Evolutionary conservation across 495 filamentous ascomycete species (phyloP), one percentile per base, ranked within the genome.

Genomic region (Penicillium fimorum): DNA sequence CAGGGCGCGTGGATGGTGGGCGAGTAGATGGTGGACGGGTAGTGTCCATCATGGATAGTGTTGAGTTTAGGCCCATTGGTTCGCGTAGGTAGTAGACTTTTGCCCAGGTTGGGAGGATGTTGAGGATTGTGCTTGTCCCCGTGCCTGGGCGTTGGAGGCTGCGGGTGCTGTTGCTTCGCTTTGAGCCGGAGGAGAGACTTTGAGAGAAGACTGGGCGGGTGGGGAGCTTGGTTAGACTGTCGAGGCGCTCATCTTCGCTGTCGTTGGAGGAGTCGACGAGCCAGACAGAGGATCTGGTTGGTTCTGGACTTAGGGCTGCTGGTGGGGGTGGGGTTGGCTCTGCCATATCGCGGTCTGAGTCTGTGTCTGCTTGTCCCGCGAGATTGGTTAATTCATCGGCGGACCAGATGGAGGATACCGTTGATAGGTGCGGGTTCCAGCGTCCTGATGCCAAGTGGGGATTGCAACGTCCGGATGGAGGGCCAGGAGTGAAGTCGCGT

Each of bases 401-500:
- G 3, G 75, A 79, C 72, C 83, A 83, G 54, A 86, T 83, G 20
- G 88, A 90, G 49, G 82, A 79, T 29, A 91, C 86, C 17, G 87
- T 86, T 18, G 88, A 90, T 12, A 92, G 77, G 66, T 88, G 85
- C 62, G 87, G 85, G 67, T 87, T 89, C 82, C 87, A 88, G 73
- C 82, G 82, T 50, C 73, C 72, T 8, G 71, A 72, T 25, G 69
- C 68, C 12, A 92, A 76, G 67, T 88, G 85, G 62, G 87, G 85
- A 64, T 87, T 89, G 82, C 87, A 88, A 74, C 83, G 82, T 50
- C 73, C 72, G 8, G 71, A 72, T 17, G 69, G 66, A 20, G 67
- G 67, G 41, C 78, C 77, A 1, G 66, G 61, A 27, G 67, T 69
- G 42, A 62, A 68, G 37, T 68, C 72, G 17, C 58, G 72, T 40